These are phyloP conservation scores for Vitis rotundifolia DNA, from an alignment of 164 flowering plant species.

Conservation along the genomic window DNA sequence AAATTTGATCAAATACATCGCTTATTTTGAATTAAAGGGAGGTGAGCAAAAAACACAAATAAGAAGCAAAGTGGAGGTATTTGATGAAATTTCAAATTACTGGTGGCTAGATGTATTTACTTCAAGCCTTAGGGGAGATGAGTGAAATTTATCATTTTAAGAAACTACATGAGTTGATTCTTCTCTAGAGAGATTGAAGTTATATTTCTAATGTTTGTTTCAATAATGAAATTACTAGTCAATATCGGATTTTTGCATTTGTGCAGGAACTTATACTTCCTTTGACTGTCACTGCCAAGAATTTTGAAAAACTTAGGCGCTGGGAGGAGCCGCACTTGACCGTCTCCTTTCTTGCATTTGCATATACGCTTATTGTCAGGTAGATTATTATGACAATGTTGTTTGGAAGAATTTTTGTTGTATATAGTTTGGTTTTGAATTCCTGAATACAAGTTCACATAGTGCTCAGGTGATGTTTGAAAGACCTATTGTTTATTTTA, in stretches of 20 bases:
- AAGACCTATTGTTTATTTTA: too few relatives aligned
- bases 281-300: conserved; percentile 39
- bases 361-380: conserved; percentile 82
- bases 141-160: too few relatives aligned
- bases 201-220: not conserved
- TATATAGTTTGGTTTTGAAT: too few relatives aligned
- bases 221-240: not conserved
- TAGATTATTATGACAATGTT: conserved; percentile 19
- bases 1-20: too few relatives aligned
- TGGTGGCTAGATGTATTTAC: too few relatives aligned
- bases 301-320: conserved; percentile 70
- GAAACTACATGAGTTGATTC: not conserved
- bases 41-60: too few relatives aligned
- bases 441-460: too few relatives aligned
- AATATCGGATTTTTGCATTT: conserved; percentile 1
- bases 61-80: too few relatives aligned
- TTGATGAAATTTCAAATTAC: too few relatives aligned
- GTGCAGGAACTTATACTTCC: conserved; percentile 91
- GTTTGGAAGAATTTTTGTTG: not conserved
- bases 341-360: conserved; percentile 70
- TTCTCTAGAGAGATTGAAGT: not conserved
- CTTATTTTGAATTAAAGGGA: too few relatives aligned
- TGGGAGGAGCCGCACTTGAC: conserved; percentile 94
- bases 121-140: too few relatives aligned
- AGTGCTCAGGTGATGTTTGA: too few relatives aligned